A percentile compares a stretch with the other conserved stretches of the same genome.
Conservation (phyloP, 2,329 filamentous ascomycete species). For the Fusarium torulosum region DNA sequence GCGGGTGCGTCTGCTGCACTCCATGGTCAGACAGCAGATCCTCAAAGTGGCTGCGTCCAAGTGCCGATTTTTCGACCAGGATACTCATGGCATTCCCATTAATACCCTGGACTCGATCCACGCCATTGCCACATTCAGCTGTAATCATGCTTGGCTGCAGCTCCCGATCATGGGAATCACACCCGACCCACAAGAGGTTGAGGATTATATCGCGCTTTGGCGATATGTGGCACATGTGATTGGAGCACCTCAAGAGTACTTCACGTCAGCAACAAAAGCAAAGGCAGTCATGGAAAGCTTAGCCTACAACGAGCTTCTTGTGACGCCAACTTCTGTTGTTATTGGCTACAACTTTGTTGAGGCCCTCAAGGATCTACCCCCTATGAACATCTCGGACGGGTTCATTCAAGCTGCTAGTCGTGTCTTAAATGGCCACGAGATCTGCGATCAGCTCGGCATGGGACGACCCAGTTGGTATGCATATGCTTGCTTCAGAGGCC, state of each 20-base stretch:
- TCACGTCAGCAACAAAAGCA: conserved; percentile 42
- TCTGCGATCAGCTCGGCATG: conserved; percentile 54
- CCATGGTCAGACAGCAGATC: conserved; percentile 73
- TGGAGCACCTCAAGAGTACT: conserved; percentile 47
- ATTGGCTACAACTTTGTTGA: conserved; percentile 57
- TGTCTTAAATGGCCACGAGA: conserved; percentile 54
- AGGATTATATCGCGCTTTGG: conserved; percentile 73
- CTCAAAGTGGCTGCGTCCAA: conserved; percentile 65
- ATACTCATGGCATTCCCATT: conserved; percentile 71
- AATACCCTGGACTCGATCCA: conserved; percentile 74
- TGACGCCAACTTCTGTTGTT: conserved; percentile 52
- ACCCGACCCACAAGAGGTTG: conserved; percentile 66
- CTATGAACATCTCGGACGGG: conserved; percentile 51
- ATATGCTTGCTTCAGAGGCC: conserved; percentile 50
- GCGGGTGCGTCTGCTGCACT: conserved; percentile 74
- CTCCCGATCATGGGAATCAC: conserved; percentile 74
- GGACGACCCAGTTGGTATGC: conserved; percentile 48
- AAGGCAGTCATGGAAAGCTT: conserved; percentile 53
- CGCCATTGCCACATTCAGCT: conserved; percentile 74
- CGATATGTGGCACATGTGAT: conserved; percentile 51
- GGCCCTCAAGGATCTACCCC: conserved; percentile 53
- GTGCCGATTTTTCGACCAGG: conserved; percentile 68
- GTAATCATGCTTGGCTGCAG: conserved; percentile 70
- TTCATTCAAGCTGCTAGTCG: conserved; percentile 48
- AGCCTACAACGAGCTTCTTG: conserved; percentile 51